Evolutionary conservation across 2,329 filamentous ascomycete species (phyloP), one percentile per base, ranked within the genome.

Genomic region (Aspergillus ibericus): DNA sequence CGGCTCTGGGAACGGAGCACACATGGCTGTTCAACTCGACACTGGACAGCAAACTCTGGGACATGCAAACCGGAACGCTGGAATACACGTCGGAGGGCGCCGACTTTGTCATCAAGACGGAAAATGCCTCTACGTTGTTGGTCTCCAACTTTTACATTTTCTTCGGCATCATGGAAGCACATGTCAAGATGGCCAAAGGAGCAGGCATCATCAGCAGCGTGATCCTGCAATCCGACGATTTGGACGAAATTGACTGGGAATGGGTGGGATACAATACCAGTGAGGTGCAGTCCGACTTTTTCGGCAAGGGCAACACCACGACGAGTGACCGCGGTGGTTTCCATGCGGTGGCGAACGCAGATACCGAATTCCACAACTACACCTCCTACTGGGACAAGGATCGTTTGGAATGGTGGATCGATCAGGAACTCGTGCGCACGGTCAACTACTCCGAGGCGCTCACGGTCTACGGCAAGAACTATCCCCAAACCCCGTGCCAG

Each of bases 351-450:
- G 8, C 15, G 2, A 46, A 54, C 38, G 52, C 52, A 2, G 52
- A 54, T 25, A 54, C 52, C 12, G 52, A 54, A 9, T 54, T 54
- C 4, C 52, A 54, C 13, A 54, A 54, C 38, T 54, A 54, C 38
- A 54, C 52, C 4, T 18, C 52, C 3, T 54, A 54, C 27, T 54
- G 52, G 52, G 22, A 27, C 12, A 29, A 46, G 10, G 52, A 54
- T n/a, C 36, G 38, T n/a, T 22, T 54, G 38, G 52, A 54, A 44
- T 54, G 52, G 52, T 54, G 52, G 52, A 54, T 54, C 29, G 52
- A 54, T 16, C 22, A 18, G 12, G 38, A 46, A 15, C 5, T 54
- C 38, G 22, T 27, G 25, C 36, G 52, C 15, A 54, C 52, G 3
- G 36, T 54, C 16, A 54, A 54, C 52, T 54, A 54, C 38, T 44